These are phyloP conservation scores for Trichoderma koningiopsis DNA, from an alignment of 2,329 filamentous ascomycete species.

Conservation along the genomic window DNA sequence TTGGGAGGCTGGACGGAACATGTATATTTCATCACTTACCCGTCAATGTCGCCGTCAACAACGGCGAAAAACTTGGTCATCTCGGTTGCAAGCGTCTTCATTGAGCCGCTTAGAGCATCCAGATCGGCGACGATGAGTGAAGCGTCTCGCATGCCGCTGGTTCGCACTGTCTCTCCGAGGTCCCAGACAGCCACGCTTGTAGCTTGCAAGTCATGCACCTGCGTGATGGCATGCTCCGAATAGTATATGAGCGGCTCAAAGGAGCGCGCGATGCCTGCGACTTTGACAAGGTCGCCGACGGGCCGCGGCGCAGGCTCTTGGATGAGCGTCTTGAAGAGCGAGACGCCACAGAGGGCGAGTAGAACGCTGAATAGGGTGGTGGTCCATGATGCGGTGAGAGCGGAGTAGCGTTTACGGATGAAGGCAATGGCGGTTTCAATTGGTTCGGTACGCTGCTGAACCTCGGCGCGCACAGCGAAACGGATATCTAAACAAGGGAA, in stretches of 20 bases:
- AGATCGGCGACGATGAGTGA: constrained; percentile 83
- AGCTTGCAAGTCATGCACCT: constrained; percentile 85
- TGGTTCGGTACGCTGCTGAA: constrained; percentile 82
- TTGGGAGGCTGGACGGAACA: neutral
- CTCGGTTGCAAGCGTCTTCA: constrained; percentile 82
- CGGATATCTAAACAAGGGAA: constrained; percentile 67
- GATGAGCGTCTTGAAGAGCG: constrained; percentile 66
- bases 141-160: constrained; percentile 87
- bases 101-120: constrained; percentile 80
- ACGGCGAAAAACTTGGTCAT: constrained; percentile 91
- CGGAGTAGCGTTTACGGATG: constrained; percentile 60
- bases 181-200: constrained; percentile 95
- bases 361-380: constrained; percentile 66
- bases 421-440: constrained; percentile 73
- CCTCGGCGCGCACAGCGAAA: constrained; percentile 83
- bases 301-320: constrained; percentile 60
- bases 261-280: constrained; percentile 83
- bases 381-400: constrained; percentile 68
- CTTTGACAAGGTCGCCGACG: constrained; percentile 75
- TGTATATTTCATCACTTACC: constrained; percentile 46
- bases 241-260: constrained; percentile 96
- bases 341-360: constrained; percentile 64
- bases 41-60: constrained; percentile 90
- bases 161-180: constrained; percentile 83
- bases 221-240: constrained; percentile 82